phyloP scores from a whole-genome alignment of 2,329 filamentous ascomycete genomes.

The Diaporthe sp. region DNA sequence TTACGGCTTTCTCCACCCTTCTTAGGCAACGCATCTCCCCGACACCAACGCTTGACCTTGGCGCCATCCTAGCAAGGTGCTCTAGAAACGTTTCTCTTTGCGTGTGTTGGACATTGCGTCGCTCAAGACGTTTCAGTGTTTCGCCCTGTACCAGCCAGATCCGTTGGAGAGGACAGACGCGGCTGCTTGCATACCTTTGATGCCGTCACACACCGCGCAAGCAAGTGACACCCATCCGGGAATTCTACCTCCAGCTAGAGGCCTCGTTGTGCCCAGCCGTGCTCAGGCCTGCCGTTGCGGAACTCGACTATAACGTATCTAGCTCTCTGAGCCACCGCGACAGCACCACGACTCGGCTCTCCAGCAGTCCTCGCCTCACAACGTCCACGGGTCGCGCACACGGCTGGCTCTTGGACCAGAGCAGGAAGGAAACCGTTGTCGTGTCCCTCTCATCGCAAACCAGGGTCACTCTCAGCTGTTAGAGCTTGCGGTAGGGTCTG shows the following conservation, averaged over 20 bases:
- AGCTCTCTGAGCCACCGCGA: constrained; percentile 34
- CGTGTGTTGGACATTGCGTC: constrained; percentile 44
- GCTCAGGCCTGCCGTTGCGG: constrained; percentile 1
- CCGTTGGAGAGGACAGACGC: constrained; percentile 43
- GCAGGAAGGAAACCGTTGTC: constrained; percentile 22
- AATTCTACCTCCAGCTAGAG: constrained; percentile 38
- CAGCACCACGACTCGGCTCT: constrained; percentile 22
- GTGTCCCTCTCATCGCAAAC: constrained; percentile 40
- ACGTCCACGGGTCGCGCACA: constrained; percentile 30
- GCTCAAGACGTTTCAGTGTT: constrained; percentile 41
- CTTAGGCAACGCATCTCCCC: constrained; percentile 29
- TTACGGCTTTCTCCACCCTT: constrained; percentile 19
- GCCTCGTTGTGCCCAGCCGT: constrained; percentile 17
- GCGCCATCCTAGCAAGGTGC: constrained; percentile 35
- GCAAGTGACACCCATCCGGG: constrained; percentile 35
- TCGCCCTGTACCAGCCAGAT: constrained; percentile 36
- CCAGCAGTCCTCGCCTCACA: constrained; percentile 32
- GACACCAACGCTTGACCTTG: constrained; percentile 37
- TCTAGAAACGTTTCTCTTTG: constrained; percentile 43
- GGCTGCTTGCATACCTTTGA: constrained; percentile 48
- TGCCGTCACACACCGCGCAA: constrained; percentile 48
- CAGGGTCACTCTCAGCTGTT: constrained; percentile 30
- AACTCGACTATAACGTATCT: constrained; percentile 28
- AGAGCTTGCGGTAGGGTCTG: constrained; percentile 50
- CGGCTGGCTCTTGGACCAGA: constrained; percentile 32